Evolutionary conservation across 768 basidiomycete species (phyloP).

Genomic region (Cystobasidium onofrii): DNA sequence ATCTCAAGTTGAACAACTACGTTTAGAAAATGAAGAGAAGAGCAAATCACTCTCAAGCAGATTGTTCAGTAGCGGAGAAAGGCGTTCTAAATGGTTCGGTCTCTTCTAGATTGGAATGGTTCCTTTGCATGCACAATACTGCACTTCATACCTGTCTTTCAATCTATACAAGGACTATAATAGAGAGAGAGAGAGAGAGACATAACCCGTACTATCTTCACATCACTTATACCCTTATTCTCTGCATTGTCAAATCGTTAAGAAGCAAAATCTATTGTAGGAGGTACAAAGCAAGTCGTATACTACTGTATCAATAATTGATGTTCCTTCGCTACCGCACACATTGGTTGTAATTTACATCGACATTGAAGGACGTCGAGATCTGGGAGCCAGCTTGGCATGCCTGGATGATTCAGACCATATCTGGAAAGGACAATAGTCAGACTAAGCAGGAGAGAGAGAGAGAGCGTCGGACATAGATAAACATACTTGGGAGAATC

Average conservation of each 20-base stretch:
- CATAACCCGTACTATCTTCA: neutral
- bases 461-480: neutral
- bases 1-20: neutral
- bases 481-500: constrained; percentile 17
- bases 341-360: too few species aligned
- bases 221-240: neutral
- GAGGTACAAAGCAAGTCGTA: too few species aligned
- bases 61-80: neutral
- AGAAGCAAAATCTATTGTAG: too few species aligned
- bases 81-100: constrained; percentile 19
- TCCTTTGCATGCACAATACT: too few species aligned
- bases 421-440: neutral
- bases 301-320: too few species aligned
- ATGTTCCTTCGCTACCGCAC: too few species aligned
- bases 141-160: too few species aligned
- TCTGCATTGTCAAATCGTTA: neutral
- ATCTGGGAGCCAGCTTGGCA: neutral
- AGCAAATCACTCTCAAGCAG: neutral
- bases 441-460: neutral
- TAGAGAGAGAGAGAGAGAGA: too few species aligned
- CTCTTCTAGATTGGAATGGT: neutral
- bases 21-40: neutral
- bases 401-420: neutral
- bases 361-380: neutral
- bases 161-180: too few species aligned